Conservation (phyloP, 352 stramenopile species). For the Elongisporangium undulatum region DNA sequence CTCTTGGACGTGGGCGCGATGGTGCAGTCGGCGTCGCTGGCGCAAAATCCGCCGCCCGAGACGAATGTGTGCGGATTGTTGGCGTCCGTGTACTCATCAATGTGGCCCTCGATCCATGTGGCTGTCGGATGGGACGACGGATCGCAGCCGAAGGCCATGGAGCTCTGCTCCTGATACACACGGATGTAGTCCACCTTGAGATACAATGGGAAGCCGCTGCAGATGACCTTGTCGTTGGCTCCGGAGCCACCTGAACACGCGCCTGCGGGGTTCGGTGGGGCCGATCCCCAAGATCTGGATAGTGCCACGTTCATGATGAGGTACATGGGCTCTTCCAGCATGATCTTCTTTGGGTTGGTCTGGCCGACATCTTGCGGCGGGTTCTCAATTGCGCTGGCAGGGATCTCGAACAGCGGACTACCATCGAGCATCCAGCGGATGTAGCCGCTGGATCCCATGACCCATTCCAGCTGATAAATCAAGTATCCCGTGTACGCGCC, state of each 20-base stretch:
- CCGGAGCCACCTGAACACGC: slow-evolving; percentile 34
- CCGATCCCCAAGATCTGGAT: slow-evolving; percentile 76
- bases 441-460: slow-evolving; percentile 47
- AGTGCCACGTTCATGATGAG: slow-evolving; percentile 94
- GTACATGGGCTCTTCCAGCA: slow-evolving; percentile 93
- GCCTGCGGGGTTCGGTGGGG: slow-evolving; percentile 45
- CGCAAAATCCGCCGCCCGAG: slow-evolving; percentile 45
- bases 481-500: slow-evolving; percentile 78
- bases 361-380: slow-evolving; percentile 39
- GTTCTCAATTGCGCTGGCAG: slow-evolving; percentile 43
- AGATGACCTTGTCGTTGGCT: slow-evolving; percentile 33
- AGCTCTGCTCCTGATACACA: slow-evolving; percentile 45
- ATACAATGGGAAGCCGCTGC: slow-evolving; percentile 56
- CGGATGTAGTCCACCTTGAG: slow-evolving; percentile 79
- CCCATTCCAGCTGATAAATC: slow-evolving; percentile 69
- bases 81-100: slow-evolving; percentile 57
- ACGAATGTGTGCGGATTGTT: slow-evolving; percentile 51
- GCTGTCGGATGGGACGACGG: slow-evolving; percentile 47
- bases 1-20: slow-evolving; percentile 13
- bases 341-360: slow-evolving; percentile 80
- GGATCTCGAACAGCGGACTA: slow-evolving; percentile 86
- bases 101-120: slow-evolving; percentile 65
- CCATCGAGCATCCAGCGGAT: slow-evolving; percentile 79
- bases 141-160: slow-evolving; percentile 40
- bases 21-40: slow-evolving; percentile 48